Conservation (phyloP, 2,329 filamentous ascomycete species). For the Cladophialophora psammophila region DNA sequence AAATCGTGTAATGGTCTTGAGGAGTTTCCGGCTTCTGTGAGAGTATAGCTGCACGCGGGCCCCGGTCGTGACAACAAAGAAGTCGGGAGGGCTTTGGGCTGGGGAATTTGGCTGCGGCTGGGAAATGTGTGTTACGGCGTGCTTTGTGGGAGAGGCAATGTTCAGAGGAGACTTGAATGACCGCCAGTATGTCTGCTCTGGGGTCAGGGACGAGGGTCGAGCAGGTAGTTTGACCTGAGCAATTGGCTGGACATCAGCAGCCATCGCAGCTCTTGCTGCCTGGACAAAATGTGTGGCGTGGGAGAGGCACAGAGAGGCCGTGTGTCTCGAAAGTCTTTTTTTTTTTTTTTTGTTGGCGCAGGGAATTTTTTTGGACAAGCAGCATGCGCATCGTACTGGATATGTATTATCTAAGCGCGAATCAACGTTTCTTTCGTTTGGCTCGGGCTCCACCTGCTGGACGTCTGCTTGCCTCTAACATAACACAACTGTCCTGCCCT, state of each 20-base stretch:
- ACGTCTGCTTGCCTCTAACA: no score
- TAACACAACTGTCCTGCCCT: no score
- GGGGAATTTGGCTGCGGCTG: conserved; percentile 63
- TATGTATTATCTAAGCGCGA: no score
- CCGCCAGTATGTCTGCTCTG: conserved; percentile 96
- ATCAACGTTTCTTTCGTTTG: no score
- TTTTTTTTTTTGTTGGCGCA: not conserved
- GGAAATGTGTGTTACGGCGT: conserved; percentile 89
- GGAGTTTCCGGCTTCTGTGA: conserved; percentile 84
- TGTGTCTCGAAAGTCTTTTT: conserved; percentile 4
- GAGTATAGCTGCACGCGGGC: conserved; percentile 94
- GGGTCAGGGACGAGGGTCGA: conserved; percentile 81
- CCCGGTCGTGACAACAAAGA: conserved; percentile 94
- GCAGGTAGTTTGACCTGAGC: conserved; percentile 82
- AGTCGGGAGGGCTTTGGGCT: conserved; percentile 64
- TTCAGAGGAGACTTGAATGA: conserved; percentile 91
- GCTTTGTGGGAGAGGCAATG: conserved; percentile 88
- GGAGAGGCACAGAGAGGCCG: not conserved
- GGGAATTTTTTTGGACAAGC: no score
- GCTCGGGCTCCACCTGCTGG: no score
- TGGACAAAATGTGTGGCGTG: not conserved
- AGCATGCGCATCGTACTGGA: no score
- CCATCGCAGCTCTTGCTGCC: conserved; percentile 63
- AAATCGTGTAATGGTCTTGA: conserved; percentile 95
- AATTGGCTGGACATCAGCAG: conserved; percentile 81